Evolutionary conservation across 2,329 filamentous ascomycete species (phyloP).

Genomic region (Neofusicoccum laricinum): DNA sequence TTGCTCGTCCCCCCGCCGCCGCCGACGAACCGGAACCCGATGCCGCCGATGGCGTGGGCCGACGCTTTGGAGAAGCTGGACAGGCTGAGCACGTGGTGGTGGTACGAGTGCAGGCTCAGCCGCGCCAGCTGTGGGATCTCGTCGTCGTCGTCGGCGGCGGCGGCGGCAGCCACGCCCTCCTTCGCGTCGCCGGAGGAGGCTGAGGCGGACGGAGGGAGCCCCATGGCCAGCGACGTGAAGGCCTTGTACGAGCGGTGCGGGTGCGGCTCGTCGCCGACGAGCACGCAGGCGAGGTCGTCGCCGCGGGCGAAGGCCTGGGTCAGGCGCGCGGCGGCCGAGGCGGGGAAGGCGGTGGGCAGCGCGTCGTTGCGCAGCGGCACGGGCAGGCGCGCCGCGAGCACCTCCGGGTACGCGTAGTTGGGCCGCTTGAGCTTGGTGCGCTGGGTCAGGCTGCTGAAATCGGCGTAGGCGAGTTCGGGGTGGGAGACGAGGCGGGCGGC

Average conservation of each 20-base stretch:
- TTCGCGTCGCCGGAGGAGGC: neutral
- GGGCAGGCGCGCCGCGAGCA: slow-evolving; percentile 27
- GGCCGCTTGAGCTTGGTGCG: slow-evolving; percentile 30
- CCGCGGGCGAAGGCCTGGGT: slow-evolving; percentile 18
- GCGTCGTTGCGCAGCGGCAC: slow-evolving; percentile 29
- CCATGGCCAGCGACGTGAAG: slow-evolving; percentile 28
- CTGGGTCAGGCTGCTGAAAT: slow-evolving; percentile 25
- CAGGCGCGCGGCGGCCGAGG: slow-evolving; percentile 17
- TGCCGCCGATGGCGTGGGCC: slow-evolving; percentile 25
- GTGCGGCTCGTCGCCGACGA: slow-evolving; percentile 27
- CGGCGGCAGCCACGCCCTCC: too few relatives aligned
- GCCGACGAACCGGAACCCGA: slow-evolving; percentile 21
- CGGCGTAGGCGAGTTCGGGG: slow-evolving; percentile 29
- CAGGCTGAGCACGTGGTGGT: slow-evolving; percentile 20
- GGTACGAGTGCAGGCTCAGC: slow-evolving; percentile 26
- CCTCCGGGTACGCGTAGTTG: slow-evolving; percentile 30
- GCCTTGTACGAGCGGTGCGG: slow-evolving; percentile 24
- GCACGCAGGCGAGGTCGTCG: slow-evolving; percentile 26
- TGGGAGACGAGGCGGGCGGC: slow-evolving; percentile 29
- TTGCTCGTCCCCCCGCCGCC: neutral
- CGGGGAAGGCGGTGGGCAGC: slow-evolving; percentile 18
- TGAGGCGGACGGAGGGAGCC: neutral
- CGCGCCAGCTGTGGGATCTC: slow-evolving; percentile 17
- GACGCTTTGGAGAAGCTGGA: slow-evolving; percentile 20
- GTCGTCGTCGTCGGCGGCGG: slow-evolving; percentile 15